Evolutionary conservation across 345 rosid species (phyloP).

Genomic region (Pugionium dolabratum): DNA sequence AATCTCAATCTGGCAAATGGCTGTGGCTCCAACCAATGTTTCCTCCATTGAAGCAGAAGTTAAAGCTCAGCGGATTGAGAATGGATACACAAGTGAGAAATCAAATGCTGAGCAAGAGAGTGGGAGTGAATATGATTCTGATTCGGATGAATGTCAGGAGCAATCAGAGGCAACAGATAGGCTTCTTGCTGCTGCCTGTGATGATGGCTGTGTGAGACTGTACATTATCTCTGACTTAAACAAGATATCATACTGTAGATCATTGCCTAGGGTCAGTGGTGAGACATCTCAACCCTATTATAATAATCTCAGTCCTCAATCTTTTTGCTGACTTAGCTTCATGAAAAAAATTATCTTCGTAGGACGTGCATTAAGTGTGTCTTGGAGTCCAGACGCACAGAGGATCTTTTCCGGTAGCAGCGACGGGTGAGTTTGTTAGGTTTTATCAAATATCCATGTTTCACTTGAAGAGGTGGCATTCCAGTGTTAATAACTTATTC

Average conservation of each 20-base stretch:
- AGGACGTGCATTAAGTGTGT: slow-evolving; percentile 81
- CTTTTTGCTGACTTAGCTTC: slow-evolving; percentile 4
- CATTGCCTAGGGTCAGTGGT: slow-evolving; percentile 96
- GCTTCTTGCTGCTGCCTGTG: slow-evolving; percentile 69
- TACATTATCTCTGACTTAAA: slow-evolving; percentile 55
- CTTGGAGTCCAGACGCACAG: slow-evolving; percentile 68
- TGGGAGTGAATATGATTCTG: slow-evolving; percentile 63
- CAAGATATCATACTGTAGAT: slow-evolving; percentile 60
- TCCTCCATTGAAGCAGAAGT: slow-evolving; percentile 32
- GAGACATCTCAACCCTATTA: slow-evolving; percentile 50
- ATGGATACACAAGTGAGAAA: slow-evolving; percentile 50
- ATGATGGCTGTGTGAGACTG: slow-evolving; percentile 82
- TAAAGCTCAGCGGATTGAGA: slow-evolving; percentile 43
- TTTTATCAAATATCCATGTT: background rate
- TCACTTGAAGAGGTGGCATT: slow-evolving; percentile 2
- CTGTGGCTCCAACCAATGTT: slow-evolving; percentile 52
- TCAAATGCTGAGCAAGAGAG: slow-evolving; percentile 42
- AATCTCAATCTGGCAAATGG: slow-evolving; percentile 91
- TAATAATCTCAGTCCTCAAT: background rate
- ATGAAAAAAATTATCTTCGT: slow-evolving; percentile 28
- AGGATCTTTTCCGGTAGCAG: slow-evolving; percentile 83
- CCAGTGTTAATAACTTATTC: background rate
- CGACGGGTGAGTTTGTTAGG: slow-evolving; percentile 72
- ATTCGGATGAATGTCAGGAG: slow-evolving; percentile 46
- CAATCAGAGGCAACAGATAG: slow-evolving; percentile 44